A percentile compares a stretch with the other conserved stretches of the same genome.
These are phyloP conservation scores for Flammula alnicola DNA, from an alignment of 1,284 basidiomycete species.

Conservation along the genomic window DNA sequence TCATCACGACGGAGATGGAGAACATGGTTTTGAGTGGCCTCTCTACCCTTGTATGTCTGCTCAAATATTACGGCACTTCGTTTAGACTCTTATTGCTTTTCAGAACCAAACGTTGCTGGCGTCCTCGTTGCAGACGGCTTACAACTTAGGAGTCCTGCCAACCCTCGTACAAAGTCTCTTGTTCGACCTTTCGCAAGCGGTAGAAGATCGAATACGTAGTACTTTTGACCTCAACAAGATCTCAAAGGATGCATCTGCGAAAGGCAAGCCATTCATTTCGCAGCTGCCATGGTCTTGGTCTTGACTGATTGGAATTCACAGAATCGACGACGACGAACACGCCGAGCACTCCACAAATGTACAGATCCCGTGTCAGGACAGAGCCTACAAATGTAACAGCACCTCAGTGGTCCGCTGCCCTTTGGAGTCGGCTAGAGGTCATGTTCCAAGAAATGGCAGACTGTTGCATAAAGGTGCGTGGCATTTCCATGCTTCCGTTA, in stretches of 20 bases:
- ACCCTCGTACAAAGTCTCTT: slow-evolving; percentile 83
- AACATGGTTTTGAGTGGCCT: slow-evolving; percentile 83
- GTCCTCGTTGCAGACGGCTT: slow-evolving; percentile 92
- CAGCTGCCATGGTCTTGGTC: background rate
- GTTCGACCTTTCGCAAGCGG: slow-evolving; percentile 81
- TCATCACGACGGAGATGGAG: slow-evolving; percentile 86
- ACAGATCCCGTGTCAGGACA: slow-evolving; percentile 81
- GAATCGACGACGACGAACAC: slow-evolving; percentile 36
- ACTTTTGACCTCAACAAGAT: slow-evolving; percentile 89
- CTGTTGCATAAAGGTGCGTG: slow-evolving; percentile 83
- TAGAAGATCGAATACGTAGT: slow-evolving; percentile 78
- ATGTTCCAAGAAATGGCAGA: slow-evolving; percentile 90
- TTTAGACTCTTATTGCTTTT: background rate
- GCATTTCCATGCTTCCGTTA: background rate
- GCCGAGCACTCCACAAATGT: slow-evolving; percentile 48
- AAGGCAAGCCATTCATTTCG: slow-evolving; percentile 54
- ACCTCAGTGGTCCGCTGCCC: slow-evolving; percentile 78
- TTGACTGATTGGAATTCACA: slow-evolving; percentile 6
- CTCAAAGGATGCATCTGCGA: slow-evolving; percentile 78
- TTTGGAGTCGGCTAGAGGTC: slow-evolving; percentile 84
- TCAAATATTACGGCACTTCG: slow-evolving; percentile 2
- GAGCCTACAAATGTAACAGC: slow-evolving; percentile 85
- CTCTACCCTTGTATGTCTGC: slow-evolving; percentile 62
- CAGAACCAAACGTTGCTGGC: slow-evolving; percentile 90
- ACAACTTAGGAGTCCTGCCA: slow-evolving; percentile 87